Evolutionary conservation across 2,329 filamentous ascomycete species (phyloP), one percentile per base, ranked within the genome.

Genomic region (Ophiostoma australiae): DNA sequence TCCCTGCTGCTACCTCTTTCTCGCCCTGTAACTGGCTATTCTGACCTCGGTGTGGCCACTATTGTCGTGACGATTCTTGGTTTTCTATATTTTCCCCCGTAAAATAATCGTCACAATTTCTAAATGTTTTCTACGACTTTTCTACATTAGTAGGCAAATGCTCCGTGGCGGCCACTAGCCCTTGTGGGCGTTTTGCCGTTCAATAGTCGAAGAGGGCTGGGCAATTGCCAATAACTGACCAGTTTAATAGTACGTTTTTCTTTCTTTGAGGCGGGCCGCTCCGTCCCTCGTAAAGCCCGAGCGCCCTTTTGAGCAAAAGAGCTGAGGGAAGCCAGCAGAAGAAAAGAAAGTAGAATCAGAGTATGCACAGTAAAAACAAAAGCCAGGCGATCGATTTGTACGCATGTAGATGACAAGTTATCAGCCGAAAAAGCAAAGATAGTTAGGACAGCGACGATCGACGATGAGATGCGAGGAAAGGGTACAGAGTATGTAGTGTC

Each of bases 261-360:
- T 27, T 58, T 31, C 10, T 58, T 15, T 58, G n/a, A 27, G 23
- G 52, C 52, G 52, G 52, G 52, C 52, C 52, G 52, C 52, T 58
- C 52, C 52, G 52, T 58, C 23, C 52, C 52, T n/a, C 23, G 23
- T 27, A 58, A 58, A 58, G 52, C 52, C 52, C 52, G 23, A 58
- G 52, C 52, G 17, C 8, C n/a, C n/a, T 55, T 48, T 48, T 17
- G 17, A 48, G 13, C 41, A 31, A 31, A 13, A 41, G 39, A 41
- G 52, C 41, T 27, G n/a, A 27, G 52, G 23, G n/a, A 13, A 5
- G 23, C 4, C 27, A 27, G 8, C 31, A 58, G 27, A 58, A 58
- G 52, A 58, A 58, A 58, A n/a, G n/a, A 27, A 27, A 58, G 52
- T 58, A 58, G 2, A 52, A 15, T 5, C 23, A 58, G 27, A 48